Base-by-base conservation (phyloP, 768 basidiomycete genomes). In the Punctularia strigosozonata region DNA sequence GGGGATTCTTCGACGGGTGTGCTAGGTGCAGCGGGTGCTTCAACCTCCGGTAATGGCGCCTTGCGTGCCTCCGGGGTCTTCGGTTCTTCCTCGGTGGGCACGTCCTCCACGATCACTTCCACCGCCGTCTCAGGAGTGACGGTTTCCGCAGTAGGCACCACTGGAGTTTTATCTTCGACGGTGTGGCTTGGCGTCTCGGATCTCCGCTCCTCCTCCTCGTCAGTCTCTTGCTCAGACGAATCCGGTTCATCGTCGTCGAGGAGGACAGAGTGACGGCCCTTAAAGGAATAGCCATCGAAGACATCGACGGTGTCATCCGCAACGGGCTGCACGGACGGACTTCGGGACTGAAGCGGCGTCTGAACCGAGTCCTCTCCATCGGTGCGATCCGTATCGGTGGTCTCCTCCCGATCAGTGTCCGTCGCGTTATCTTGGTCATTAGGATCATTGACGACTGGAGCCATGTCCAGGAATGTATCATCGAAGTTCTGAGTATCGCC, bases 401-500 rank as follows among this genome's bases (percentile, higher is more conserved):
- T 70, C 18, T 68, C 68, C 44, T 80, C 78, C 48, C 73, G 74
- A 53, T 82, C 82, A 19, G 79, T 82, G 52, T 82, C 79, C 39
- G 65, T 66, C 37, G 14, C 41, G n/a, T n/a, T n/a, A 45, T 68
- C 66, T 25, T 73, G 67, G 31, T 79, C 80, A 49, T 73, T 69
- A 43, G 68, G 70, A 37, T 84, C 82, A 46, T 91, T 85, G 44
- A 98, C 76, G 35, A 86, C 80, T 18, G 91, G 88, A 47, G 84
- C 81, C 86, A 98, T 94, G 54, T 86, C 86, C 43, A 98, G 71
- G 76, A 95, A 98, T 28, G 87, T 80, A 45, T 92, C 87, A 58
- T 98, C 94, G 58, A 98, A 99, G 62, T 98, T 97, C 58, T 88
- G 87, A 47, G 88, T 92, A 71, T 99, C 95, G 50, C 80, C 79